Base-by-base conservation (phyloP, 495 filamentous ascomycete genomes). In the Thermothielavioides terrestris region DNA sequence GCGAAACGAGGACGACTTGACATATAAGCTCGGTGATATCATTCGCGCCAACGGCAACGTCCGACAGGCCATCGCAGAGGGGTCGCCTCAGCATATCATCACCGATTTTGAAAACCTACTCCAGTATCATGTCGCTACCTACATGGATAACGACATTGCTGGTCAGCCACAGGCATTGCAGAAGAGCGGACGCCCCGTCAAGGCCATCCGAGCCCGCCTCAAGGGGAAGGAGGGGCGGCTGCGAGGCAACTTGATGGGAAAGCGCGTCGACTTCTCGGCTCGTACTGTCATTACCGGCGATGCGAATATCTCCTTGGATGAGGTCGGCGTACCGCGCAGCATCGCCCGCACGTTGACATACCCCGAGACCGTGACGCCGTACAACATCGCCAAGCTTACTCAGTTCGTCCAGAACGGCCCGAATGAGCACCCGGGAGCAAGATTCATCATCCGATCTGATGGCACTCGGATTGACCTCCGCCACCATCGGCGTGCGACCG, bases 261-360 rank as follows among this genome's bases (percentile, higher is more conserved):
- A 99, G 69, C 92, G 92, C 77, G 92, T 99, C 27, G 92, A 99
- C 61, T 99, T 99, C 67, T 99, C 92, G 1, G 94, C 92, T 15
- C 94, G 92, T 82, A 99, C 92, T 23, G 92, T 99, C 67, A 98
- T 97, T 62, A 98, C 92, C 46, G 92, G 92, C 65, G 92, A 99
- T 64, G 94, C 92, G 15, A 96, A 96, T 59, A 73, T 97, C 53
- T 94, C 88, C 21, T 76, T 99, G 20, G 90, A 97, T 58, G 87
- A 99, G 73, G 92, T 99, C 46, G 92, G 92, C 62, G 94, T 97
- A 21, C 92, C 91, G 8, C 77, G 80, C 54, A 87, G 82, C 60
- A 97, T 94, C 49, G 94, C 94, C 1, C 76, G 79, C 53, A 95
- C 85, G 5, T 62, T 99, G 41, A 97, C 92, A 4, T 99, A 96